A percentile compares a stretch with the other conserved stretches of the same genome.
These are phyloP conservation scores for Pochonia chlamydosporia DNA, from an alignment of 2,329 filamentous ascomycete species.

Conservation along the genomic window DNA sequence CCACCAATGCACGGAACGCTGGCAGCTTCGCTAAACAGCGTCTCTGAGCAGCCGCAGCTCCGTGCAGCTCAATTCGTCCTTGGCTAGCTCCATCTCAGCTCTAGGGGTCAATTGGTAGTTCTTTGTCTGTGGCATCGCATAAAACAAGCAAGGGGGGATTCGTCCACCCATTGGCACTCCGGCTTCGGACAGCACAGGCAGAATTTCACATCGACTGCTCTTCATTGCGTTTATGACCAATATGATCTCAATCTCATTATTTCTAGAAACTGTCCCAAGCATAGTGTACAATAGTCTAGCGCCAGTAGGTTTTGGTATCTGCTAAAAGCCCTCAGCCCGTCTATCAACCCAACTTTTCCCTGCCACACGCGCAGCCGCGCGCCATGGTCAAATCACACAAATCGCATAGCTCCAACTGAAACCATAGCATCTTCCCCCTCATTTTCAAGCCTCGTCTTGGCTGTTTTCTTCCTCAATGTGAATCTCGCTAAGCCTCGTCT, in stretches of 20 bases:
- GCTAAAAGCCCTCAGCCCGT: constrained; percentile 12
- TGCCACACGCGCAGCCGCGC: neutral
- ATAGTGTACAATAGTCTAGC: constrained; percentile 18
- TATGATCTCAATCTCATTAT: constrained; percentile 11
- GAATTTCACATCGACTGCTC: neutral
- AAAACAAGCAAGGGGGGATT: too few species aligned
- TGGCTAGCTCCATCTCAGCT: too few species aligned
- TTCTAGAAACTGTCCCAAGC: constrained; percentile 14
- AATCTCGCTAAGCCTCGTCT: too few species aligned
- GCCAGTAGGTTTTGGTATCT: constrained; percentile 13
- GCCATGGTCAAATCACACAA: neutral
- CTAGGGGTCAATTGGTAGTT: too few species aligned
- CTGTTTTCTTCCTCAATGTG: neutral
- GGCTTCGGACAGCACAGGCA: neutral
- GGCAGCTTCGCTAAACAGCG: too few species aligned
- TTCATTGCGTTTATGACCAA: neutral
- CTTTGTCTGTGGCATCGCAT: too few species aligned
- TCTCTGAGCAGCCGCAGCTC: too few species aligned
- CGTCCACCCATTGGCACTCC: neutral
- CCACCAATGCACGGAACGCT: too few species aligned
- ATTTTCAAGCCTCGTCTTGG: neutral
- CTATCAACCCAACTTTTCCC: constrained; percentile 1
- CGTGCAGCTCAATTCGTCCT: too few species aligned
- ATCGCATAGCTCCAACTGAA: constrained; percentile 1
- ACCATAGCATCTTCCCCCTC: neutral